These are phyloP conservation scores for Rugonectria rugulosa DNA, from an alignment of 2,329 filamentous ascomycete genomes.

Conservation along the genomic window DNA sequence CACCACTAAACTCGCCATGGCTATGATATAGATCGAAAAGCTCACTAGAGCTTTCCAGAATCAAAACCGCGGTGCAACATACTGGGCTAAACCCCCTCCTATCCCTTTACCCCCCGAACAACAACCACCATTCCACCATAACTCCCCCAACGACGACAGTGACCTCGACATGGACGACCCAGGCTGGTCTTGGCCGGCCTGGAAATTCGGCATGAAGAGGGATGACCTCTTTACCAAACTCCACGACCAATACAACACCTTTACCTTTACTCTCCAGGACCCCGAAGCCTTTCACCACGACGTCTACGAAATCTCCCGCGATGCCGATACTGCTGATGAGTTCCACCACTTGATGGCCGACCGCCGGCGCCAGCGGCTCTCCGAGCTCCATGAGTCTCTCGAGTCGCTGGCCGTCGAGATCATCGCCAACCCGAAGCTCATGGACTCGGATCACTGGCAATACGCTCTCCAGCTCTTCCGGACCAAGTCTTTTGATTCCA, in stretches of 20 bases:
- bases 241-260: slow-evolving; percentile 67
- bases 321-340: slow-evolving; percentile 58
- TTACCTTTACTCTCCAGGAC: slow-evolving; percentile 63
- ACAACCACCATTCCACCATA: slow-evolving; percentile 24
- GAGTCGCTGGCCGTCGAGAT: slow-evolving; percentile 67
- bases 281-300: slow-evolving; percentile 68
- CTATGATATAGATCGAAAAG: slow-evolving; percentile 37
- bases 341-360: slow-evolving; percentile 62
- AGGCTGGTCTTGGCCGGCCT: slow-evolving; percentile 62
- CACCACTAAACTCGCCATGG: slow-evolving; percentile 31
- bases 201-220: slow-evolving; percentile 70
- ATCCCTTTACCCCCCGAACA: slow-evolving; percentile 26
- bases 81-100: slow-evolving; percentile 34
- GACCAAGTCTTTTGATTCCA: slow-evolving; percentile 65
- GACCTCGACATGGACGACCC: slow-evolving; percentile 64
- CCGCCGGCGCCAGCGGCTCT: slow-evolving; percentile 61
- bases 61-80: slow-evolving; percentile 26
- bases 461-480: slow-evolving; percentile 66
- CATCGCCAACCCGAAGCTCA: slow-evolving; percentile 65
- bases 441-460: slow-evolving; percentile 67
- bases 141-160: slow-evolving; percentile 49
- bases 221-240: slow-evolving; percentile 65
- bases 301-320: slow-evolving; percentile 64
- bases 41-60: slow-evolving; percentile 36
- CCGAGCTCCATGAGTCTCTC: slow-evolving; percentile 63